Base-by-base conservation (phyloP, 2,329 filamentous ascomycete genomes). In the Epichloe sp. region DNA sequence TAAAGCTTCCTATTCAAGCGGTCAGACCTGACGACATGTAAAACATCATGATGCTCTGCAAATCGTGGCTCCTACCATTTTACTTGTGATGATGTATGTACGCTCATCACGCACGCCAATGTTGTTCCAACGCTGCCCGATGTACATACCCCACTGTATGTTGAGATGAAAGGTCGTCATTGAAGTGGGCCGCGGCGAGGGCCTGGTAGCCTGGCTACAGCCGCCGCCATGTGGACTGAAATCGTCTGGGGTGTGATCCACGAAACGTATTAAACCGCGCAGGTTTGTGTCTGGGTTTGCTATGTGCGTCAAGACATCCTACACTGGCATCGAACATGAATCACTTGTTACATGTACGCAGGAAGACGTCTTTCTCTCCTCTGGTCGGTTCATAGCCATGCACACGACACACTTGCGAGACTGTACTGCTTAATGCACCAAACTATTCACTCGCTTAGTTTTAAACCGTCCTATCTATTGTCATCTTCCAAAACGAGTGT, bases 1-100 rank as follows among this genome's bases (percentile, higher is more conserved):
- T 23, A 70, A 50, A n/a, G 62, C 60, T 48, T 69, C 66, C 67
- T 69, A 50, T 3, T 23, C 5, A 37, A 17, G 12, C n/a, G 15
- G 14, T 48, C 36, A 48, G 50, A 36, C 15, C 37, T 34, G 15
- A 15, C 14, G n/a, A 34, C 19, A 10, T 17, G 21, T 15, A 31
- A 12, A 2, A 21, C 14, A 48, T 44, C 36, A 47, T 23, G 17
- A 43, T 14, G 8, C 19, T 23, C 12, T 26, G 15, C 3, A 15
- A 17, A 40, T 8, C 1, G 10, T 15, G 34, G 5, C 12, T 26
- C 44, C 15, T 51, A 53, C 44, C 51, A 53, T 50, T 36, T 5
- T n/a, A n/a, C 8, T 31, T 31, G 35, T 23, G 3, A 17, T 8
- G 31, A 47, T 42, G 19, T 12, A 15, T 35, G 43, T 35, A n/a